Evolutionary conservation across 306 rosid genomes (phyloP), one percentile per base, ranked within the genome.

Genomic region (Lupinus albus): DNA sequence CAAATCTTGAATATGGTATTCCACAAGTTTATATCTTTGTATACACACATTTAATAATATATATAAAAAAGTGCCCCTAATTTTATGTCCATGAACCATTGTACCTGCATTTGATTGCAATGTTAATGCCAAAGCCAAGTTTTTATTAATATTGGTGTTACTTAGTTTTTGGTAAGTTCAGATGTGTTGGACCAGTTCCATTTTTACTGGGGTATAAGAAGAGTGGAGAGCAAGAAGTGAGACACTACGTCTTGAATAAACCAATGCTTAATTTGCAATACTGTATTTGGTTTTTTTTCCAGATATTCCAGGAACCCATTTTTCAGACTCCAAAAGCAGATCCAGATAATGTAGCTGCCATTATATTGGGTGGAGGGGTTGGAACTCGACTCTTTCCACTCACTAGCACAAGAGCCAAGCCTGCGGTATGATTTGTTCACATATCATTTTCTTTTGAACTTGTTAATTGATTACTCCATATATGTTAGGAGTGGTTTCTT

Each of bases 381-480:
- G 96, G 97, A 74, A 91, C 89, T 75, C 84, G 91, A 55, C 80
- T 91, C 17, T 91, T 81, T 84, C 96, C 97, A 71, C 97, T 91
- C 13, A 88, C 95, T 7, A 75, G 89, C 74, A 75, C 44, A 68
- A 87, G 93, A 78, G 91, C 97, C 49, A 91, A 91, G 72, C 91
- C 93, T 0, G 95, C 95, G 56, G 97, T 91, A 79, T 62, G 77
- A 20, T 71, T 9, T 50, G 5, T 18, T 42, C 1, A 6, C 25
- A 20, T 57, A 3, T 46, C 3, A 60, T 42, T 33, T 76, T 45
- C 7, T 39, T 51, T 28, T 1, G n/a, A 51, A 15, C 0, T 63
- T 64, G 55, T 42, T 12, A 5, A 13, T 62, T 62, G 18, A 48
- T 71, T 35, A 20, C 1, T 52, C 4, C n/a, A n/a, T n/a, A 12